Evolutionary conservation across 2,329 filamentous ascomycete genomes (phyloP), one percentile per base, ranked within the genome.

Genomic region (Tympanopsis confertula): DNA sequence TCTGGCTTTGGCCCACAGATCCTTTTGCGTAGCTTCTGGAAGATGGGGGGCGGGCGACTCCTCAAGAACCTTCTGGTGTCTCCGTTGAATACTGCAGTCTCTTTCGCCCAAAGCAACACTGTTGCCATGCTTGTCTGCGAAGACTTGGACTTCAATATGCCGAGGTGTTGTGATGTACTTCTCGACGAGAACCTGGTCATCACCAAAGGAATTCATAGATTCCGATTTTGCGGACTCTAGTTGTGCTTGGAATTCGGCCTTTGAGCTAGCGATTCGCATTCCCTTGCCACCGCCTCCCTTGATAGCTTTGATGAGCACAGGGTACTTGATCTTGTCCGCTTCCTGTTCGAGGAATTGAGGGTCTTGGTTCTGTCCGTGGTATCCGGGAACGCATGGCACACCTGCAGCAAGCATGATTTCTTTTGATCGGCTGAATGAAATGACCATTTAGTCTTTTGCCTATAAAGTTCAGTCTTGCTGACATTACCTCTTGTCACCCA

Each of bases 331-430:
- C 4, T 37, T 37, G 3, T 50, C 44, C 0, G 54, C 47, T 36
- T 55, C 52, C 0, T 28, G 5, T 33, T 33, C 30, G 30, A 33
- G 30, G 30, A 33, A 33, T 10, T 33, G 10, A 7, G 15, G 12
- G 42, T 77, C 70, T 58, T 82, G 78, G 36, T 80, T 74, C 3
- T 61, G 51, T 38, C 78, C 78, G 49, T 82, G 78, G 45, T 82
- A 82, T 13, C 78, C 78, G 2, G 78, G 78, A 39, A 82, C 78
- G 42, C 78, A 82, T n/a, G 75, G 78, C 2, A 82, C 78, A 5
- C 75, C 76, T 19, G 78, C 78, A 13, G 69, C 68, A 19, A 65
- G 74, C 78, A 82, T 82, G 47, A 82, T 82, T 45, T 81, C 71
- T 47, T 82, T 82, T 4, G 49, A 51, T 41, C 46, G 40, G 2